Evolutionary conservation across 495 filamentous ascomycete species (phyloP), one percentile per base, ranked within the genome.

Genomic region (Trichoderma erinaceum): DNA sequence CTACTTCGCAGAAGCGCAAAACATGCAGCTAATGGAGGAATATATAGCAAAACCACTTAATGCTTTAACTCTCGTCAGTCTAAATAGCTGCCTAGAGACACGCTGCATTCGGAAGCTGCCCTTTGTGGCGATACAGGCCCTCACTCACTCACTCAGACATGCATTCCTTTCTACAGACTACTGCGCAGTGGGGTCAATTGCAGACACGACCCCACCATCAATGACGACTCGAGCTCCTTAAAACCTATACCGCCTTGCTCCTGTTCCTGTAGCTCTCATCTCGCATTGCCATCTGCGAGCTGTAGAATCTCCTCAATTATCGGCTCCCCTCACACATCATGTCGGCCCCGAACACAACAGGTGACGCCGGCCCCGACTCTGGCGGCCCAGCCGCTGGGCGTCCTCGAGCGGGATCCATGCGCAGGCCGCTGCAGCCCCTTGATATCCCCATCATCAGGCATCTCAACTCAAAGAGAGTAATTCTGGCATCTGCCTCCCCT

Each of bases 401-500:
- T 18, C 56, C 13, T 73, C 77, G 66, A 68, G 70, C 56, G 68
- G 75, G 70, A 44, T 76, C 75, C 23, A 70, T 70, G 69, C 68
- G 67, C 43, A 73, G 70, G 50, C 79, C 78, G 2, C 82, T 83
- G 0, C 77, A 77, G 61, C 91, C 92, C 23, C 85, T 98, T 67
- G 76, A 89, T 71, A 85, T 98, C 4, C 93, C 96, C 10, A 85
- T 90, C 66, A 82, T 99, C 29, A 85, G 85, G 67, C 77, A 83
- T 73, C 85, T 98, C 64, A 84, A 87, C 71, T 82, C 80, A 52
- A 89, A 89, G 75, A 84, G 94, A 68, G 84, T 94, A 11, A 89
- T 99, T 71, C 88, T 99, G 12, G 95, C 95, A 70, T 96, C 92
- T 2, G 84, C 88, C 56, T 97, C 92, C 0, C 95, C 96, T 0